Evolutionary conservation across 345 rosid genomes (phyloP).

Genomic region (Cardamine occulta): DNA sequence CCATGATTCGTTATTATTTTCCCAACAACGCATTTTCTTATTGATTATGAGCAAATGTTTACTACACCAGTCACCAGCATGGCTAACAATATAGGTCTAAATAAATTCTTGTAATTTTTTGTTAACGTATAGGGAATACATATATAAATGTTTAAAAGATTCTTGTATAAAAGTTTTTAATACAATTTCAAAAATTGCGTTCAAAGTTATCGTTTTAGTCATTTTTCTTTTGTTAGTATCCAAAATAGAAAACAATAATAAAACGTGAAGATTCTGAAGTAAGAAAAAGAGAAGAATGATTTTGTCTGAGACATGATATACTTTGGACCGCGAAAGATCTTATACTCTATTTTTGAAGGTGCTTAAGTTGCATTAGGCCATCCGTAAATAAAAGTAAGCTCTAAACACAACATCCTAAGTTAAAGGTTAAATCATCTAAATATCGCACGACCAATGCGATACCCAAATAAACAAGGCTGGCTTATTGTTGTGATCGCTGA

Average conservation of each 20-base stretch:
- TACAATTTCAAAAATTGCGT: not conserved
- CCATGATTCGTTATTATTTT: constrained; percentile 13
- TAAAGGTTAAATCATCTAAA: not conserved
- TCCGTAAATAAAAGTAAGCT: not conserved
- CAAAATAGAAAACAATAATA: not conserved
- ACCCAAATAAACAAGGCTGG: not conserved
- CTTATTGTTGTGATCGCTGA: not conserved
- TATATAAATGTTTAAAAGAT: no score
- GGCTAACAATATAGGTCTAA: not conserved
- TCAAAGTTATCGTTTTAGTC: not conserved
- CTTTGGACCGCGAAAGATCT: constrained; percentile 30
- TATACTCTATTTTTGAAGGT: not conserved
- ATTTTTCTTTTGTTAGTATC: not conserved
- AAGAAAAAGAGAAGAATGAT: not conserved
- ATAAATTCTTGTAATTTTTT: not conserved
- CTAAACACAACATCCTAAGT: no score
- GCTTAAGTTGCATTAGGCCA: not conserved
- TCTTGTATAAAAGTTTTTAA: no score
- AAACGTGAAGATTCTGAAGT: not conserved
- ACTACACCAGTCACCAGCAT: not conserved
- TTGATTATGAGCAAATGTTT: not conserved
- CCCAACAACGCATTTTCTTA: not conserved
- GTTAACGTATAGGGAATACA: not conserved
- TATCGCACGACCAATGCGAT: not conserved
- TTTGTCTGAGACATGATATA: constrained; percentile 9